Conservation (phyloP, 352 stramenopile genomes). For the Globisporangium perplexum region DNA sequence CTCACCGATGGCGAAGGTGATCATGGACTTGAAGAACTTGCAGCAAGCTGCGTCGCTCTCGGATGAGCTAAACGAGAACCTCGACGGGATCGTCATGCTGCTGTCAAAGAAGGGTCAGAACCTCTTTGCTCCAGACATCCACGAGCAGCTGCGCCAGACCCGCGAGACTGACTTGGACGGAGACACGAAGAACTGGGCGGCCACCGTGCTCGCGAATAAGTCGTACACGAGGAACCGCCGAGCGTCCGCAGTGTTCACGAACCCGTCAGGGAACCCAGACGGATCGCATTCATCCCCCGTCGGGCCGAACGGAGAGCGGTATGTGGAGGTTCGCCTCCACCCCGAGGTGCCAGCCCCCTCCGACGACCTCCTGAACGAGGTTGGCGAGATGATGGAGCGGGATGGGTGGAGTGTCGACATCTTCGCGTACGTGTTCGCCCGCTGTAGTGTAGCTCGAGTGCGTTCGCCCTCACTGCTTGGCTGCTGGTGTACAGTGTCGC, state of each 20-base stretch:
- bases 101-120: slow-evolving; percentile 81
- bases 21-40: slow-evolving; percentile 71
- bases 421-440: slow-evolving; percentile 62
- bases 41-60: slow-evolving; percentile 54
- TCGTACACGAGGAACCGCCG: slow-evolving; percentile 69
- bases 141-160: slow-evolving; percentile 75
- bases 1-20: slow-evolving; percentile 74
- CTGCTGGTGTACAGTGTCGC: slow-evolving; percentile 36
- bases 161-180: slow-evolving; percentile 60
- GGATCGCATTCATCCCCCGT: slow-evolving; percentile 8
- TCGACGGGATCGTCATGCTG: slow-evolving; percentile 67
- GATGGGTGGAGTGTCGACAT: slow-evolving; percentile 76
- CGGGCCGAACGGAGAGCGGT: slow-evolving; percentile 18
- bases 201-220: slow-evolving; percentile 71
- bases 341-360: slow-evolving; percentile 48
- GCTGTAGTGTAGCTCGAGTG: not conserved
- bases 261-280: slow-evolving; percentile 8
- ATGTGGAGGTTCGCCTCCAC: slow-evolving; percentile 46
- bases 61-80: slow-evolving; percentile 58
- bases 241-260: slow-evolving; percentile 39
- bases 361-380: slow-evolving; percentile 60
- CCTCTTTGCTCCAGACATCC: slow-evolving; percentile 74
- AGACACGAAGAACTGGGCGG: slow-evolving; percentile 76
- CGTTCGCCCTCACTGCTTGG: not conserved
- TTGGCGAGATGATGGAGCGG: slow-evolving; percentile 64